Evolutionary conservation across 768 basidiomycete genomes (phyloP), one percentile per base, ranked within the genome.

Genomic region (Termitomyces titanicus): DNA sequence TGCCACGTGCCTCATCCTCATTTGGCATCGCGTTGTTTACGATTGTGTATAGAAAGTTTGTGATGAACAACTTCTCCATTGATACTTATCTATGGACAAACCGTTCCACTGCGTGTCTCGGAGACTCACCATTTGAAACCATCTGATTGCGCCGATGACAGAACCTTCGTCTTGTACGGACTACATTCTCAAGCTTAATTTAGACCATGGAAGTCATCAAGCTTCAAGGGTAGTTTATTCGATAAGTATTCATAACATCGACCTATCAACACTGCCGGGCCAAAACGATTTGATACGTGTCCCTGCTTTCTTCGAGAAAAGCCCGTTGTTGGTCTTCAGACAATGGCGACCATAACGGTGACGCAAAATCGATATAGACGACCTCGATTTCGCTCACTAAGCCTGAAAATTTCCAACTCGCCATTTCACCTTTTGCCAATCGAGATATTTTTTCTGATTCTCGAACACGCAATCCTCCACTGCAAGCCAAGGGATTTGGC

Each of bases 361-460:
- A 56, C 57, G 11, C 34, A 29, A 44, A 24, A 20, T 22, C 49
- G 45, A 49, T 42, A 38, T 35, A 31, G 20, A 43, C 54, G 51
- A 48, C 35, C 52, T 27, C 56, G 54, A 53, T 55, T 38, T 11
- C 51, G 46, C 52, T 56, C 60, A 27, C 47, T 60, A 42, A 68
- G 66, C 37, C 61, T 63, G 13, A 61, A 58, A 34, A 43, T 61
- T 4, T 40, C 60, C 11, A 51, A 60, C 43, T 56, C 70, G 8
- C 67, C 64, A 2, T 47, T 76, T 48, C 61, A 62, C 46, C 61
- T 77, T 10, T 46, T 56, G 8, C 77, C 77, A 18, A 53, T 67
- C 8, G 77, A 78, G 61, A 64, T 78, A 38, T 59, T 70, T 13
- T 59, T 75, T 24, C 60, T 65, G 29, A 73, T 78, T 42, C 60